These are phyloP conservation scores for Cordyceps pruinosa DNA, from an alignment of 2,329 filamentous ascomycete genomes.

Conservation along the genomic window DNA sequence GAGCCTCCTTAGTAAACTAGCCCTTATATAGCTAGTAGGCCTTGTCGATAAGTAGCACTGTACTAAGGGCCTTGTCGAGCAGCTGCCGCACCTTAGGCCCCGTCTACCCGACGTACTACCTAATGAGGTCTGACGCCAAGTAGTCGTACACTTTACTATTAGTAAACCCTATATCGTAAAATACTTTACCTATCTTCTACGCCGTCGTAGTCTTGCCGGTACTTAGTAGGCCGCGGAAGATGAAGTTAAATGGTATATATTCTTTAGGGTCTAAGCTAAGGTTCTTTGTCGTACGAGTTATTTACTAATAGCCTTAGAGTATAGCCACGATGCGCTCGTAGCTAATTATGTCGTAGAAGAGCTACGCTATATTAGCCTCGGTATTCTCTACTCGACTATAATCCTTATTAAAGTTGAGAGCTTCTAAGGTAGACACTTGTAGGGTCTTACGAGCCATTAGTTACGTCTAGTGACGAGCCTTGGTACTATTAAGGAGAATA, in stretches of 20 bases:
- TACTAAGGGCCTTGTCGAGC: conserved; percentile 56
- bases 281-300: conserved; percentile 23
- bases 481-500: conserved; percentile 54
- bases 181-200: conserved; percentile 67
- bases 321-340: conserved; percentile 46
- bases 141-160: conserved; percentile 54
- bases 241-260: conserved; percentile 58
- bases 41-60: conserved; percentile 65
- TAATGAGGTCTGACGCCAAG: conserved; percentile 63
- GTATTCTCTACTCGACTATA: conserved; percentile 38
- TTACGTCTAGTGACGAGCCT: conserved; percentile 31
- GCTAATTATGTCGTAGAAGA: conserved; percentile 55
- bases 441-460: conserved; percentile 18
- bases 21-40: conserved; percentile 57
- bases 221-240: conserved; percentile 59
- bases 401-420: conserved; percentile 66
- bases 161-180: conserved; percentile 65
- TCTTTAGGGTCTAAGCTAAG: conserved; percentile 23
- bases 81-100: conserved; percentile 54
- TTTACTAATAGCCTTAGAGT: conserved; percentile 48
- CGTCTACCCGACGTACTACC: conserved; percentile 61
- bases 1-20: conserved; percentile 48
- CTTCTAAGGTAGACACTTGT: conserved; percentile 61
- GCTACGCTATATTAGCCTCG: conserved; percentile 36
- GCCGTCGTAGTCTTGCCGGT: conserved; percentile 71